Evolutionary conservation across 179 eudicot genomes (phyloP).

Genomic region (Sideroxylon spinosum): DNA sequence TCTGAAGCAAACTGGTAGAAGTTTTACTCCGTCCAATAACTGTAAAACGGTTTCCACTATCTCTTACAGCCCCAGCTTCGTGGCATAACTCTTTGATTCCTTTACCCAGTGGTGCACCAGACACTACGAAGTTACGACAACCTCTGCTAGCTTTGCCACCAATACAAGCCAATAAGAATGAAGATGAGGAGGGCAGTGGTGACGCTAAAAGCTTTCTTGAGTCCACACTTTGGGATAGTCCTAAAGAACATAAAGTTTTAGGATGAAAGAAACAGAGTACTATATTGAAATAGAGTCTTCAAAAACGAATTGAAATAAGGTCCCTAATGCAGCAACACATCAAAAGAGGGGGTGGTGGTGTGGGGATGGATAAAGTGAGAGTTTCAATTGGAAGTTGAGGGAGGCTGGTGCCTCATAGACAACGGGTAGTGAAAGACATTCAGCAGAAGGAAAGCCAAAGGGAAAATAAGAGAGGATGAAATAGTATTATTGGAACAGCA

Average conservation of each 20-base stretch:
- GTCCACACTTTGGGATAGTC: constrained; percentile 39
- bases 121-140: constrained; percentile 28
- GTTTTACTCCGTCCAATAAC: constrained; percentile 58
- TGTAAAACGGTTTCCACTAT: constrained; percentile 26
- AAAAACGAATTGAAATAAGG: constrained; percentile 48
- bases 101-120: constrained; percentile 43
- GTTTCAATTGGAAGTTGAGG: constrained; percentile 76
- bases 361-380: constrained; percentile 74
- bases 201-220: constrained; percentile 34
- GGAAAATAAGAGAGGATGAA: constrained; percentile 88
- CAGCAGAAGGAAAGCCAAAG: constrained; percentile 50
- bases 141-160: constrained; percentile 41
- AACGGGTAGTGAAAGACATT: constrained; percentile 34
- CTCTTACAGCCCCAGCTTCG: constrained; percentile 29
- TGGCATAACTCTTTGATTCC: constrained; percentile 75
- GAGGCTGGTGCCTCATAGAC: constrained; percentile 47
- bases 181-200: constrained; percentile 28
- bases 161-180: constrained; percentile 32
- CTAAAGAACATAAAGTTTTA: constrained; percentile 36
- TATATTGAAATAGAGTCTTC: constrained; percentile 58
- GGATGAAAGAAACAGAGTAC: constrained; percentile 50
- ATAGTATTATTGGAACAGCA: constrained; percentile 44
- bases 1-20: constrained; percentile 61
- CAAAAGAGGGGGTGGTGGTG: constrained; percentile 58
- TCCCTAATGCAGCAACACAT: constrained; percentile 56